Evolutionary conservation across 192 early-diverging fungal species (phyloP).

Genomic region (Phlyctochytrium arcticum): DNA sequence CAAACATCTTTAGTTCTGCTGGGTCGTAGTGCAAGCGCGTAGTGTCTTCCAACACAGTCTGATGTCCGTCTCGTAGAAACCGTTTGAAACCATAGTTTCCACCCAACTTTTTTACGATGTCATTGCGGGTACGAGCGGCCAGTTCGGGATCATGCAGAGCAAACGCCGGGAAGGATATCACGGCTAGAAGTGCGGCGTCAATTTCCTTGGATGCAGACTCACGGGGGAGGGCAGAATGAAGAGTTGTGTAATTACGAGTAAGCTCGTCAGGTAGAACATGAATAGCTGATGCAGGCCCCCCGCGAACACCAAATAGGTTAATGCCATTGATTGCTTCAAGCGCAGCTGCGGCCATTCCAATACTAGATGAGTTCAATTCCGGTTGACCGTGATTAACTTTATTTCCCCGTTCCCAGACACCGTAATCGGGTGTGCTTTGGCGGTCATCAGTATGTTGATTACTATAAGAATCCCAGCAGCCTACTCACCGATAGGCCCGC

Average conservation of each 20-base stretch:
- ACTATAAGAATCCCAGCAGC: not conserved
- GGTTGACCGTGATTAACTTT: conserved; percentile 83
- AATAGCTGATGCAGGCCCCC: conserved; percentile 73
- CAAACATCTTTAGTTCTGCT: conserved; percentile 77
- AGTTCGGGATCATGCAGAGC: conserved; percentile 67
- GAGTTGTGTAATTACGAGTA: conserved; percentile 74
- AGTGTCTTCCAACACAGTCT: conserved; percentile 72
- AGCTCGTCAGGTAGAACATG: conserved; percentile 83
- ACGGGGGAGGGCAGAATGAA: conserved; percentile 72
- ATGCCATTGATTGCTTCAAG: conserved; percentile 79
- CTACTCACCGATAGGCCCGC: conserved; percentile 34
- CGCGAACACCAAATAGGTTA: conserved; percentile 78
- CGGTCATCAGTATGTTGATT: not conserved
- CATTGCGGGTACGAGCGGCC: conserved; percentile 59
- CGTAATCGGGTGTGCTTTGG: conserved; percentile 77
- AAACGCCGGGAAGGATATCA: conserved; percentile 88
- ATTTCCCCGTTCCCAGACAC: conserved; percentile 86
- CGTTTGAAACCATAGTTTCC: conserved; percentile 81
- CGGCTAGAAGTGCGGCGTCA: conserved; percentile 75
- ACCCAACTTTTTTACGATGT: conserved; percentile 76
- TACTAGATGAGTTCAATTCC: conserved; percentile 82
- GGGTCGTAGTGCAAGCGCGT: conserved; percentile 71
- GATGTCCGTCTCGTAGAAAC: conserved; percentile 84
- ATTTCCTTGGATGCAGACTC: conserved; percentile 86
- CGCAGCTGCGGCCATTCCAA: conserved; percentile 85